A percentile compares a stretch with the other conserved stretches of the same genome.
Conservation (phyloP, 2,329 filamentous ascomycete genomes). For the Elsinoe necatrix region DNA sequence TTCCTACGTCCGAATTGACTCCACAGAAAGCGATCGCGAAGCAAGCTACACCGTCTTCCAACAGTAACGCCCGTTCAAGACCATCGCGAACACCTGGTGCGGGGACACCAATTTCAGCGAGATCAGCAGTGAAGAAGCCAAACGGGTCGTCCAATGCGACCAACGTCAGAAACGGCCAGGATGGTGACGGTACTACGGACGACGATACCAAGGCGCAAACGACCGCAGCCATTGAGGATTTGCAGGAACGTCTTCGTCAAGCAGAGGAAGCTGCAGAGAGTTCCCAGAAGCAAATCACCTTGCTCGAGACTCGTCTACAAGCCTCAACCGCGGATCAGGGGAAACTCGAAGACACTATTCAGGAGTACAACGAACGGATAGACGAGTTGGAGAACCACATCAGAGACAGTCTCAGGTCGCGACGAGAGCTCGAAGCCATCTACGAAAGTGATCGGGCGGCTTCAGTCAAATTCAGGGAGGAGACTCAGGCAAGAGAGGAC, state of each 20-base stretch:
- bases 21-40: slow-evolving; percentile 14
- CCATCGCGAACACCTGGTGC: slow-evolving; percentile 46
- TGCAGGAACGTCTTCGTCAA: slow-evolving; percentile 73
- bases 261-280: slow-evolving; percentile 59
- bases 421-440: slow-evolving; percentile 83
- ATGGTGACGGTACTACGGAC: slow-evolving; percentile 30
- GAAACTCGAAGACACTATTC: slow-evolving; percentile 76
- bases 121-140: slow-evolving; percentile 58
- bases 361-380: slow-evolving; percentile 77
- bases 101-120: slow-evolving; percentile 62
- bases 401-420: slow-evolving; percentile 71
- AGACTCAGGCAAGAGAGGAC: slow-evolving; percentile 73
- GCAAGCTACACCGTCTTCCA: slow-evolving; percentile 15
- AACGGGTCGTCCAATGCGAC: slow-evolving; percentile 16
- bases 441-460: slow-evolving; percentile 84
- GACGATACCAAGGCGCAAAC: slow-evolving; percentile 72
- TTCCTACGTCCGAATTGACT: slow-evolving; percentile 11
- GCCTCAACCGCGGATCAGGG: slow-evolving; percentile 75
- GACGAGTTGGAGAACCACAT: slow-evolving; percentile 77
- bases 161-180: slow-evolving; percentile 16
- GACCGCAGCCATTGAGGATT: slow-evolving; percentile 68
- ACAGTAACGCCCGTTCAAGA: slow-evolving; percentile 37
- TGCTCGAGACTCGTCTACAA: slow-evolving; percentile 77
- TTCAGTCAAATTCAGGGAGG: slow-evolving; percentile 86
- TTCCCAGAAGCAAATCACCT: slow-evolving; percentile 73